These are phyloP conservation scores for Tephrocybe sp. DNA, from an alignment of 768 basidiomycete genomes.

Conservation along the genomic window DNA sequence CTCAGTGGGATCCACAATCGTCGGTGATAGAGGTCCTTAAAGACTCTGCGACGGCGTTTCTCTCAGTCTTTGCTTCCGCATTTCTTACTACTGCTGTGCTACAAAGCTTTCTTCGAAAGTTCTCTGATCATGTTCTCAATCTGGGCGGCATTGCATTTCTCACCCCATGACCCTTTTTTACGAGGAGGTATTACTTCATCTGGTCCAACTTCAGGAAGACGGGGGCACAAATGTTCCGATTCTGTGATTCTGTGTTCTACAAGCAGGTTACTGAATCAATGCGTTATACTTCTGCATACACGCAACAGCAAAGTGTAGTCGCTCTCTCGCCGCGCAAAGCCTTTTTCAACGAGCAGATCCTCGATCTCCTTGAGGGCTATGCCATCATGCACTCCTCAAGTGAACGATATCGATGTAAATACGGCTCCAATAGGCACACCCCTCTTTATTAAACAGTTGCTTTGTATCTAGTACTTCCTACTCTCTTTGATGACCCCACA, in stretches of 20 bases:
- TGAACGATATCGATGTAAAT: constrained; percentile 19
- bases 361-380: constrained; percentile 23
- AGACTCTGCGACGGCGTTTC: background rate
- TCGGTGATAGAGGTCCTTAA: background rate
- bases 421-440: constrained; percentile 1
- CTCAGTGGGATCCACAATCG: no score
- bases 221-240: constrained; percentile 25
- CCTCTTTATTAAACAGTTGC: constrained; percentile 5
- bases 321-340: constrained; percentile 22
- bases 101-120: background rate
- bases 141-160: constrained; percentile 28
- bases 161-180: constrained; percentile 32
- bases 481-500: constrained; percentile 21
- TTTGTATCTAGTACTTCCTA: constrained; percentile 13
- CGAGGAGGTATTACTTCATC: constrained; percentile 30
- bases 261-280: no score
- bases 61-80: background rate
- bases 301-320: constrained; percentile 20
- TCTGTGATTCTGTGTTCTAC: constrained; percentile 31
- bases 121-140: constrained; percentile 10
- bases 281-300: background rate
- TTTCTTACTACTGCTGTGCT: background rate
- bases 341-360: constrained; percentile 23
- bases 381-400: constrained; percentile 19
- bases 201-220: constrained; percentile 24